Evolutionary conservation across 805 yeast species (phyloP).

Genomic region (Cyberlindnera sargentensis): DNA sequence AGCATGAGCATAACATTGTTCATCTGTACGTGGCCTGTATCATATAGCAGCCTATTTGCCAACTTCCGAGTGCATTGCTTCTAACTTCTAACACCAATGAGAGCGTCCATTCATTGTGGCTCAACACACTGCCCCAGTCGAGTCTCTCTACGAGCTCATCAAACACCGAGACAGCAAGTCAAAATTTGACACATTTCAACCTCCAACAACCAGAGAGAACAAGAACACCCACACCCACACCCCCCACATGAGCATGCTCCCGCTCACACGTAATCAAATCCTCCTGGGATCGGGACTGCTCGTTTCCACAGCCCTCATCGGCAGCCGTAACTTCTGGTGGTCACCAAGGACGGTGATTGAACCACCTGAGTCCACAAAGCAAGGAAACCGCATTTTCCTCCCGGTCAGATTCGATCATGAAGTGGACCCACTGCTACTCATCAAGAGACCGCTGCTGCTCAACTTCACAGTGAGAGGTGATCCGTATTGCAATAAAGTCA

Average conservation of each 20-base stretch:
- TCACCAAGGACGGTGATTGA: conserved; percentile 29
- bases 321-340: conserved; percentile 26
- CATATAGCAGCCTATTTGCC: too few species aligned
- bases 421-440: conserved; percentile 43
- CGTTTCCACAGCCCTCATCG: conserved; percentile 14
- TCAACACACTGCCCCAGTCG: too few species aligned
- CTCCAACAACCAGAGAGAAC: not conserved
- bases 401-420: conserved; percentile 54
- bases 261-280: conserved; percentile 16
- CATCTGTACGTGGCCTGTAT: too few species aligned
- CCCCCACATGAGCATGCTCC: conserved; percentile 11
- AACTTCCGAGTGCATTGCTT: too few species aligned
- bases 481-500: conserved; percentile 50
- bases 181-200: too few species aligned
- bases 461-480: conserved; percentile 70
- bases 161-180: too few species aligned
- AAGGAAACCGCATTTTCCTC: conserved; percentile 38
- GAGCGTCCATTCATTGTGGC: too few species aligned
- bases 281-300: conserved; percentile 21
- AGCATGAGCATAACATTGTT: too few species aligned
- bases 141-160: too few species aligned
- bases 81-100: too few species aligned
- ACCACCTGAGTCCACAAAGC: conserved; percentile 29
- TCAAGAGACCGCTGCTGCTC: conserved; percentile 54
- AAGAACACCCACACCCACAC: not conserved